Base-by-base conservation (phyloP, 2,329 filamentous ascomycete species). In the Cryphonectria carpinicola region DNA sequence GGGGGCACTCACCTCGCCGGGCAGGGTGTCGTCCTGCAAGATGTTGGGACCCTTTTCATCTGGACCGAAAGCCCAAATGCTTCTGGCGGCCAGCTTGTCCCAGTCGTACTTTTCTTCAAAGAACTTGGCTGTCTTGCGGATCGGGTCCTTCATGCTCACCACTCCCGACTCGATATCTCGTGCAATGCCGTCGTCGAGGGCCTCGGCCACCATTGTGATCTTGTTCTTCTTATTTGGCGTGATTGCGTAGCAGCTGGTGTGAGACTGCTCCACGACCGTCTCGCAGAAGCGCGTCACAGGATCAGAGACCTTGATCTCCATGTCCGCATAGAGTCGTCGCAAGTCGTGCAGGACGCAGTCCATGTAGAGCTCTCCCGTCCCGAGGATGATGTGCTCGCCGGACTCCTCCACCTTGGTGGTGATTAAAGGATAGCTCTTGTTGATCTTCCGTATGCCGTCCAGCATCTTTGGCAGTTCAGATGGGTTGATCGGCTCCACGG, bases 151-250 rank as follows among this genome's bases (percentile, higher is more conserved):
- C 82, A 99, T 98, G 77, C 89, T 94, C 76, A 99, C 95, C 69
- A 89, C 91, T 37, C 95, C 95, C 64, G 89, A 90, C 83, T 99
- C 96, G 74, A 99, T 98, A 77, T 99, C 96, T 77, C 93, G 91
- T 6, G 95, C 94, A 73, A 99, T 97, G 22, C 96, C 96, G 76
- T 97, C 93, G 75, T 99, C 96, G 19, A 99, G 84, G 46, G 96
- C 95, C 80, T 99, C 96, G 4, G 96, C 96, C 70, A 98, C 93
- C 93, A 99, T 98, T 49, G 96, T 98, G 77, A 99, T 92, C 81
- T 97, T 97, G 84, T 99, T 99, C 85, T 98, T 98, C 84, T 99
- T 99, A 84, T 99, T 99, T 2, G 96, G 96, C 2, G 96, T 98
- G 76, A 97, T 90, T 32, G 96, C 95, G 80, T 98, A 99, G 83